Base-by-base conservation (phyloP, 2,329 filamentous ascomycete species). In the Ascochyta rabiei region DNA sequence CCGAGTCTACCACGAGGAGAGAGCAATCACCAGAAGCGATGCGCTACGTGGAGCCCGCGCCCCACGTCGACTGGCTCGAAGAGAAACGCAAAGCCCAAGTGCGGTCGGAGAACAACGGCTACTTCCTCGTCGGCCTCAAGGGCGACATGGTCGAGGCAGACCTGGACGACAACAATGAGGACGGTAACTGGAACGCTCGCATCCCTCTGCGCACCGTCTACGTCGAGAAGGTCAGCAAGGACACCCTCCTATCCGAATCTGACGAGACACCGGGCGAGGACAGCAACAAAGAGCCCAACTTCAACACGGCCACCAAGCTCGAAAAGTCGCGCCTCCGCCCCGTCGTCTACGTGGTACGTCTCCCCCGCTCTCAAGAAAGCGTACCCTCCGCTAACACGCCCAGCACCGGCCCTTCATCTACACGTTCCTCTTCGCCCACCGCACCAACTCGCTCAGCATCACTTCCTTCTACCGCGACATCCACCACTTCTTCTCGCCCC, bases 371-470 rank as follows among this genome's bases (percentile, higher is more conserved):
- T 4, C 7, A 6, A n/a, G 12, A 2, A 4, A 12, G 9, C 2
- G 6, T n/a, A 15, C 7, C 15, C 28, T 9, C 12, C 19, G 23
- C 44, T 53, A 45, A 57, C 33, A 4, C 2, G 1, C 6, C 15
- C 44, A 76, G 72, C 79, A 87, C 70, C 84, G 82, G 21, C 90
- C 90, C 0, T 93, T 93, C 73, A 83, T 93, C 42, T 93, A 90
- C 70, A 84, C 87, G 1, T 88, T 95, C 57, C 78, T 95, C 4
- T 93, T 93, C 72, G 76, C 82, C 42, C 77, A 82, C 37, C 80
- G 80, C 41, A 87, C 88, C 6, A 80, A 84, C 48, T 83, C 85
- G 1, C 69, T 83, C 16, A 70, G 65, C 31, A 71, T 79, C 7
- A 63, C 75, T 2, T 67, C 70, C 10, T 81, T 81, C 67, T 82